These are phyloP conservation scores for Pseudozyma tsukubaensis DNA, from an alignment of 1,284 basidiomycete species.

Conservation along the genomic window DNA sequence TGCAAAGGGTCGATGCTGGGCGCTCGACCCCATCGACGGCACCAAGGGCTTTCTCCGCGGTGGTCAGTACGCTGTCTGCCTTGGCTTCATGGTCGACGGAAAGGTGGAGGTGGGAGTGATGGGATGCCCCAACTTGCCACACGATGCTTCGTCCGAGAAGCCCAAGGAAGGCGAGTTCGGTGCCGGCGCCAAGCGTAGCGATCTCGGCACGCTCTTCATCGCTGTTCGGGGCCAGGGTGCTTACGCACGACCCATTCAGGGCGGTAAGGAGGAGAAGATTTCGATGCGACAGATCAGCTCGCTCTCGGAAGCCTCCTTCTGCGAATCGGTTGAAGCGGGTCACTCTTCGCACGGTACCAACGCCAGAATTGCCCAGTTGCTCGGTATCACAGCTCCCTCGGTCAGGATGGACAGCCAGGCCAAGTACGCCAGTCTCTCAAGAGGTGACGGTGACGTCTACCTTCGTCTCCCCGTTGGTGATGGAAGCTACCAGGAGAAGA, in stretches of 20 bases:
- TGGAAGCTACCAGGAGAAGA: constrained; percentile 85
- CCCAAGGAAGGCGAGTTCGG: constrained; percentile 65
- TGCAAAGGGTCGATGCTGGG: constrained; percentile 82
- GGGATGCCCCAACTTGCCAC: constrained; percentile 88
- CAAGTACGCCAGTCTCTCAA: constrained; percentile 88
- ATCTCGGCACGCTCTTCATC: constrained; percentile 64
- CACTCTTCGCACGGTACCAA: constrained; percentile 89
- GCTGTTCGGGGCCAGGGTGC: constrained; percentile 64
- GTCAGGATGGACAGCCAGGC: constrained; percentile 98
- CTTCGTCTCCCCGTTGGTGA: constrained; percentile 86
- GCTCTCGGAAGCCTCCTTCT: constrained; percentile 76
- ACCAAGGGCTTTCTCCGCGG: constrained; percentile 95
- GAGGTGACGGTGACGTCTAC: constrained; percentile 90
- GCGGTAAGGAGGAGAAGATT: constrained; percentile 50
- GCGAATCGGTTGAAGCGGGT: constrained; percentile 92
- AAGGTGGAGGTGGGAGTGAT: constrained; percentile 82
- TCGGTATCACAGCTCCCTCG: constrained; percentile 77
- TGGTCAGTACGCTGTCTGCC: constrained; percentile 95
- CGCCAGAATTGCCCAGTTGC: constrained; percentile 77
- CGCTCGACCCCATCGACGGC: constrained; percentile 90
- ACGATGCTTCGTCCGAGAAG: constrained; percentile 70
- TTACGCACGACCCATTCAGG: constrained; percentile 56
- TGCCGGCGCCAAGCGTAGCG: constrained; percentile 38
- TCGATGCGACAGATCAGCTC: constrained; percentile 58
- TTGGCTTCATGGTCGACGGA: constrained; percentile 87